These are phyloP conservation scores for Solanum etuberosum DNA, from an alignment of 257 asterid genomes.

Conservation along the genomic window DNA sequence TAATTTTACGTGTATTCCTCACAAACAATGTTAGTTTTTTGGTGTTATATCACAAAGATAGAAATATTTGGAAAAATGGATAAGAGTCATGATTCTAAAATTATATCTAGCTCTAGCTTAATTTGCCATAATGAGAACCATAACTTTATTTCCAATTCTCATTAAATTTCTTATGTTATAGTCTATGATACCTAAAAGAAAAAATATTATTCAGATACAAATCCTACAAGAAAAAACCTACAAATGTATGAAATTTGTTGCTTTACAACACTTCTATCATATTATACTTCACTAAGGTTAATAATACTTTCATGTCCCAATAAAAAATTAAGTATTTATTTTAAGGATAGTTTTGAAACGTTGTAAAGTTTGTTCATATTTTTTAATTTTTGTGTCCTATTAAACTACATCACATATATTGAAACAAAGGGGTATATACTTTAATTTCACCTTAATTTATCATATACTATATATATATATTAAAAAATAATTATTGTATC, in stretches of 20 bases:
- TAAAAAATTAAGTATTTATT: too few relatives aligned
- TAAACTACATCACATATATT: too few relatives aligned
- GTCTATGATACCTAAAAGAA: not conserved
- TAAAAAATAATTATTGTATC: too few relatives aligned
- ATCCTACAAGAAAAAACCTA: not conserved
- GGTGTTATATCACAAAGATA: not conserved
- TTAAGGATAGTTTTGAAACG: not conserved
- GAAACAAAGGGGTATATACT: too few relatives aligned
- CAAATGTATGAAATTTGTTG: not conserved
- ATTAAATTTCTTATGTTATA: too few relatives aligned
- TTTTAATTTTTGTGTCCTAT: too few relatives aligned
- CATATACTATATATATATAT: too few relatives aligned
- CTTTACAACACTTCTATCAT: not conserved
- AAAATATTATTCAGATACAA: not conserved
- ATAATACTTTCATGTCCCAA: not conserved
- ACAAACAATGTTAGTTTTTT: too few relatives aligned
- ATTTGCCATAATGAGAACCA: not conserved
- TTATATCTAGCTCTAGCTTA: not conserved
- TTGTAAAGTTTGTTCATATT: too few relatives aligned
- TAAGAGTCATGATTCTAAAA: not conserved
- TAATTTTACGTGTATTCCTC: not conserved
- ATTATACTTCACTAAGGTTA: not conserved
- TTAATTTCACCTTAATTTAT: not conserved
- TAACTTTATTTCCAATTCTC: not conserved
- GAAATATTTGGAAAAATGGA: not conserved